Evolutionary conservation across 805 yeast genomes (phyloP).

Genomic region (Hanseniaspora guilliermondii): DNA sequence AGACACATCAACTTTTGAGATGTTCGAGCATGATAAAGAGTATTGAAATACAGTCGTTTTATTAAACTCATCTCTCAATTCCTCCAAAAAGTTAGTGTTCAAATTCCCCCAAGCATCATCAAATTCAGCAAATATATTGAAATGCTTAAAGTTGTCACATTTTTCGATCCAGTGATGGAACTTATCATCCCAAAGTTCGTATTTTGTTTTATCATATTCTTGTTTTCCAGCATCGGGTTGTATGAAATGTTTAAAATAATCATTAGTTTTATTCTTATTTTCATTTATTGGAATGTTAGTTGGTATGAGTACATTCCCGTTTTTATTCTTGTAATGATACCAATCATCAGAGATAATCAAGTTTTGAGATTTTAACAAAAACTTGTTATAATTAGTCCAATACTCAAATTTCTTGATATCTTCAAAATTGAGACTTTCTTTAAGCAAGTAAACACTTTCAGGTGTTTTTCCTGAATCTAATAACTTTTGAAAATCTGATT

Average conservation of each 20-base stretch:
- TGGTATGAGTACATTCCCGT: not conserved
- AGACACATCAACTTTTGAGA: conserved; percentile 18
- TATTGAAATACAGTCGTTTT: conserved; percentile 32
- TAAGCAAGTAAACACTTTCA: conserved; percentile 19
- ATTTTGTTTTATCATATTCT: conserved; percentile 39
- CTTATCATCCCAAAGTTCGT: conserved; percentile 44
- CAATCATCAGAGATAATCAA: conserved; percentile 47
- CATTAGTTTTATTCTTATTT: conserved; percentile 12
- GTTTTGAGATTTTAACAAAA: conserved; percentile 52
- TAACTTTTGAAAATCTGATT: conserved; percentile 51
- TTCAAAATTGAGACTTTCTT: not conserved
- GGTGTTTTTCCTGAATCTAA: conserved; percentile 40
- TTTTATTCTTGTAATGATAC: conserved; percentile 30
- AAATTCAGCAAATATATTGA: conserved; percentile 55
- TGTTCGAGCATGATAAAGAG: conserved; percentile 29
- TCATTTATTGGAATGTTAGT: conserved; percentile 4
- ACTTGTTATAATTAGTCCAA: conserved; percentile 72
- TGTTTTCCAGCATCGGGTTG: conserved; percentile 44
- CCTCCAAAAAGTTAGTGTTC: conserved; percentile 37
- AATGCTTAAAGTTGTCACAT: conserved; percentile 62
- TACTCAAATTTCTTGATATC: conserved; percentile 34
- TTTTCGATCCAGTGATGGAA: conserved; percentile 57
- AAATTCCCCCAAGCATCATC: conserved; percentile 84
- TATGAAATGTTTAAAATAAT: conserved; percentile 30
- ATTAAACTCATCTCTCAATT: conserved; percentile 56